phyloP scores from a whole-genome alignment of 1,284 basidiomycete genomes.

The Rhizoctonia solani region DNA sequence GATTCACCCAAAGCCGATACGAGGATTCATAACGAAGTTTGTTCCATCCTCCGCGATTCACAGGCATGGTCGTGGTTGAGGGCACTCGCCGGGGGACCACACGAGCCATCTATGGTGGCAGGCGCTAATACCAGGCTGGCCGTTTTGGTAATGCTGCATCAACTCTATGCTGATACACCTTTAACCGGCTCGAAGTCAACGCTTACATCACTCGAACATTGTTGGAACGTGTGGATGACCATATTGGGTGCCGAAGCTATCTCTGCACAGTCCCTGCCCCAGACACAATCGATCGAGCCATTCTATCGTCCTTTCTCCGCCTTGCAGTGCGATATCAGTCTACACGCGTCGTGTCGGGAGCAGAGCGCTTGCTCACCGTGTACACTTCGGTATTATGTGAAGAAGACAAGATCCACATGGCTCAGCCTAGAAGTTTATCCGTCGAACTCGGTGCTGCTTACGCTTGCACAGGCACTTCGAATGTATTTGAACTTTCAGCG shows the following conservation, averaged over 20 bases:
- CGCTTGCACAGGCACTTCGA: background rate
- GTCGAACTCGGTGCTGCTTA: slow-evolving; percentile 20
- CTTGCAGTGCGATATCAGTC: slow-evolving; percentile 1
- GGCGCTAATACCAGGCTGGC: slow-evolving; percentile 1
- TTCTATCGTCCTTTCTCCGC: background rate
- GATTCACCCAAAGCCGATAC: slow-evolving; percentile 2
- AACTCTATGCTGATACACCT: background rate
- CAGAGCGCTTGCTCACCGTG: slow-evolving; percentile 1
- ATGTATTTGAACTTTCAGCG: background rate
- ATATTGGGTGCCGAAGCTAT: slow-evolving; percentile 1
- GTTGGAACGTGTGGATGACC: slow-evolving; percentile 14
- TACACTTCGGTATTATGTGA: background rate
- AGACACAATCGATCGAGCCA: background rate
- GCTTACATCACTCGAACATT: background rate
- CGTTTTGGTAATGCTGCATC: slow-evolving; percentile 1
- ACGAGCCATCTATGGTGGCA: background rate
- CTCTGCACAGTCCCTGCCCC: background rate
- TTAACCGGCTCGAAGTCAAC: background rate
- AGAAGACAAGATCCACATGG: background rate
- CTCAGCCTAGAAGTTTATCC: background rate
- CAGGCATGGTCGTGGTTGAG: background rate
- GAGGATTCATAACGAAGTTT: slow-evolving; percentile 11
- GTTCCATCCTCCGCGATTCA: background rate
- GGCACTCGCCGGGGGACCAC: slow-evolving; percentile 1
- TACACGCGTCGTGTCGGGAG: slow-evolving; percentile 1